Percentiles rank a stretch among this genome's conserved stretches.
These are phyloP conservation scores for Sugiyamaella valdiviana DNA, from an alignment of 805 yeast genomes.

Conservation along the genomic window DNA sequence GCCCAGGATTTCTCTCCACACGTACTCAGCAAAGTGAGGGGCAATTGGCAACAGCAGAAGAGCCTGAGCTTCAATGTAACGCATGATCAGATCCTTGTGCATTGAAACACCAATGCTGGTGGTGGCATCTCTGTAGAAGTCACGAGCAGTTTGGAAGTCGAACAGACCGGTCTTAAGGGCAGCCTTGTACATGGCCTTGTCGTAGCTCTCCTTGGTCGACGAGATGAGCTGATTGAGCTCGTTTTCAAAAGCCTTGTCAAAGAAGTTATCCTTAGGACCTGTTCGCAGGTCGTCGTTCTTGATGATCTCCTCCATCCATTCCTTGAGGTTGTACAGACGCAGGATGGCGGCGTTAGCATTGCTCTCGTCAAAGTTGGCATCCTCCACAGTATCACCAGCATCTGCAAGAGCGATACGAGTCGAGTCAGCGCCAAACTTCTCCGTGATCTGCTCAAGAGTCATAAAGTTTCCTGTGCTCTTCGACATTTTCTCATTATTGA, in stretches of 20 bases:
- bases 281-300: slow-evolving; percentile 50
- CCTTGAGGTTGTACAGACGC: slow-evolving; percentile 85
- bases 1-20: slow-evolving; percentile 76
- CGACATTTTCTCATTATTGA: slow-evolving; percentile 96
- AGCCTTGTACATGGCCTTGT: slow-evolving; percentile 69
- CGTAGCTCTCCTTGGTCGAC: slow-evolving; percentile 65
- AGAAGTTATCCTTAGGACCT: slow-evolving; percentile 52
- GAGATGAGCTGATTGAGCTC: slow-evolving; percentile 83
- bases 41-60: slow-evolving; percentile 85
- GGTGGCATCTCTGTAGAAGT: slow-evolving; percentile 84
- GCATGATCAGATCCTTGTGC: slow-evolving; percentile 76
- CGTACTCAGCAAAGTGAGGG: slow-evolving; percentile 90
- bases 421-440: slow-evolving; percentile 96
- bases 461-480: slow-evolving; percentile 96
- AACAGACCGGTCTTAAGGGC: slow-evolving; percentile 89
- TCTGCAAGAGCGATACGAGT: slow-evolving; percentile 96
- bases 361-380: slow-evolving; percentile 94
- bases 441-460: slow-evolving; percentile 77
- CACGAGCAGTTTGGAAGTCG: slow-evolving; percentile 92
- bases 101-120: slow-evolving; percentile 43
- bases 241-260: slow-evolving; percentile 85
- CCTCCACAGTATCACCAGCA: slow-evolving; percentile 96
- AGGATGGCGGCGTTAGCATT: slow-evolving; percentile 96
- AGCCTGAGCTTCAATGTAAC: slow-evolving; percentile 82
- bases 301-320: slow-evolving; percentile 84